Base-by-base conservation (phyloP, 2,329 filamentous ascomycete genomes). In the Leptosphaerulina australis region DNA sequence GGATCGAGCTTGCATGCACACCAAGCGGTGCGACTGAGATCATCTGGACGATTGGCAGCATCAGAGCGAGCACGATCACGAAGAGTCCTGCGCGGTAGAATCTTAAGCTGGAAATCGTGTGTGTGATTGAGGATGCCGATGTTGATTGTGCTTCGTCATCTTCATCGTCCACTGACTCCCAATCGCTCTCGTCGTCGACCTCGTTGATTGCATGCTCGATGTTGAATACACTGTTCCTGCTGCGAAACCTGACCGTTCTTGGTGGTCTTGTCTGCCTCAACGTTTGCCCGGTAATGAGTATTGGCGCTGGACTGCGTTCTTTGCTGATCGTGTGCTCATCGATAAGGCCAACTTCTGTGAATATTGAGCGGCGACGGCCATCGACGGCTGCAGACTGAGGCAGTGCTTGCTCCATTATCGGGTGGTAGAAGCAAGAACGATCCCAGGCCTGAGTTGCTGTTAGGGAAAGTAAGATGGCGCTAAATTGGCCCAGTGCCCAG, bases 331-430 rank as follows among this genome's bases (percentile, higher is more conserved):
- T 67, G 9, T 64, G 56, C 56, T 71, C 67, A 26, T 73, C 68
- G 26, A 71, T 62, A 43, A 73, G 37, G n/a, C 70, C 70, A 22
- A 73, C 70, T 53, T 73, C 69, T 44, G 63, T 60, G 45, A 73
- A 73, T 31, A 72, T 62, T 7, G 69, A 72, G 47, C 66, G 66
- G 37, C 69, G 64, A 10, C 66, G 64, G 31, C 49, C 52, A 31
- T 58, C 35, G 26, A 50, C 44, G n/a, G 44, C 30, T n/a, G 59
- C 60, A 47, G 66, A 56, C 51, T 67, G 62, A 20, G 60, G 56
- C 58, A 47, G 63, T 30, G 62, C 58, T 48, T 47, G 60, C 39
- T 69, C 64, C 68, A 71, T 71, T 40, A 44, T n/a, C 18, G 22
- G 43, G 12, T 8, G 20, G 36, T 41, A 33, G 37, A 38, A 31